phyloP scores from a whole-genome alignment of 1,139 yeast genomes.

The Saccharomycopsis hybrid region DNA sequence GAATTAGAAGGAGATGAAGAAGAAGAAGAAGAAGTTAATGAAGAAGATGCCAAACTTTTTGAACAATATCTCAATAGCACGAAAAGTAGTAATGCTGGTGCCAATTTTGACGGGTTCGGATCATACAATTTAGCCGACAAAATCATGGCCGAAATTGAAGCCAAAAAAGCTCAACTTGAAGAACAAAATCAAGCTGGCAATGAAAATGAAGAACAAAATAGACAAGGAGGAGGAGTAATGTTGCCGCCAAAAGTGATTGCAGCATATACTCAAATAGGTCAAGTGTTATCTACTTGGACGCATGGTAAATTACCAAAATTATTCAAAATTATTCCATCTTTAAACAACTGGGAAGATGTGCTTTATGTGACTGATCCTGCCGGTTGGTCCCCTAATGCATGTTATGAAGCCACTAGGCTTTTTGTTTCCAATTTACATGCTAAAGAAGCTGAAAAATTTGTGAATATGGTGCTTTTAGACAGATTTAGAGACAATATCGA shows the following conservation, averaged over 20 bases:
- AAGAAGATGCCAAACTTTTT: constrained; percentile 20
- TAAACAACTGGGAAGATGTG: constrained; percentile 93
- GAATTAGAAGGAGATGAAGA: constrained; percentile 22
- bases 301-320: constrained; percentile 95
- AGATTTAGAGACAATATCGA: constrained; percentile 81
- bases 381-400: constrained; percentile 94
- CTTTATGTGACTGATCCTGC: constrained; percentile 88
- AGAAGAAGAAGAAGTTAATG: constrained; percentile 27
- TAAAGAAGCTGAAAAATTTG: constrained; percentile 80
- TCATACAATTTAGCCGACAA: constrained; percentile 80
- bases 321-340: constrained; percentile 88
- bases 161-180: constrained; percentile 42
- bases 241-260: constrained; percentile 94
- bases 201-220: constrained; percentile 34
- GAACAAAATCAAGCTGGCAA: too few species aligned
- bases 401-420: constrained; percentile 88
- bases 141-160: constrained; percentile 81
- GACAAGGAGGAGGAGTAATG: constrained; percentile 43
- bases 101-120: constrained; percentile 27
- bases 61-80: constrained; percentile 14
- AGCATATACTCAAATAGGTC: constrained; percentile 89
- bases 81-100: background rate
- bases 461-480: constrained; percentile 69
- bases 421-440: constrained; percentile 88
- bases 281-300: constrained; percentile 80